Percentiles rank a stretch among this genome's conserved stretches.
Conservation (phyloP, 257 asterid genomes). For the Fraxinus excelsior region DNA sequence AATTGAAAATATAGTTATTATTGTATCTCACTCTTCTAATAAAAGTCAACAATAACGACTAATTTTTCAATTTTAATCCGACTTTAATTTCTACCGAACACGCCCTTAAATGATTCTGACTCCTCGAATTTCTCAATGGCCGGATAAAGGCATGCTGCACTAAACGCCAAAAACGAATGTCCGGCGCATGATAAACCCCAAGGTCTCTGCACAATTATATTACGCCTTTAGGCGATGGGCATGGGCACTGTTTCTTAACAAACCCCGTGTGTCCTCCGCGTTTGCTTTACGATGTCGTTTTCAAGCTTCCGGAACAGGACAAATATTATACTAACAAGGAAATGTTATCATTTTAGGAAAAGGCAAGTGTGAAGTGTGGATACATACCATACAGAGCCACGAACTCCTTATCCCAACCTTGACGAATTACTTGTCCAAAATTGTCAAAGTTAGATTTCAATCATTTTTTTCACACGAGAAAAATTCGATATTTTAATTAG, state of each 20-base stretch:
- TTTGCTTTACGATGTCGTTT: neutral
- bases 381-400: neutral
- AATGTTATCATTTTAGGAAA: neutral
- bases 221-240: neutral
- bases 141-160: neutral
- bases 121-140: neutral
- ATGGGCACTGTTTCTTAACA: neutral
- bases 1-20: too few species aligned
- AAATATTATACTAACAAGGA: too few species aligned
- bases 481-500: too few species aligned
- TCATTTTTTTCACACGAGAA: too few species aligned
- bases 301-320: neutral
- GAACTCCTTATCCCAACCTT: neutral
- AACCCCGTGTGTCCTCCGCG: conserved; percentile 14
- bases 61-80: too few species aligned
- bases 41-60: too few species aligned
- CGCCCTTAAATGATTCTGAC: too few species aligned
- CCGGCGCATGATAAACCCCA: neutral
- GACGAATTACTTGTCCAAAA: too few species aligned
- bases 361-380: too few species aligned
- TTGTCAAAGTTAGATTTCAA: too few species aligned
- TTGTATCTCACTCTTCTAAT: too few species aligned
- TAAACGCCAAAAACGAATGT: neutral
- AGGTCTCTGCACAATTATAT: neutral
- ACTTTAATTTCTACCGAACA: too few species aligned